These are phyloP conservation scores for Phycomyces blakesleeanus DNA, from an alignment of 192 early-diverging fungal species.

Conservation along the genomic window DNA sequence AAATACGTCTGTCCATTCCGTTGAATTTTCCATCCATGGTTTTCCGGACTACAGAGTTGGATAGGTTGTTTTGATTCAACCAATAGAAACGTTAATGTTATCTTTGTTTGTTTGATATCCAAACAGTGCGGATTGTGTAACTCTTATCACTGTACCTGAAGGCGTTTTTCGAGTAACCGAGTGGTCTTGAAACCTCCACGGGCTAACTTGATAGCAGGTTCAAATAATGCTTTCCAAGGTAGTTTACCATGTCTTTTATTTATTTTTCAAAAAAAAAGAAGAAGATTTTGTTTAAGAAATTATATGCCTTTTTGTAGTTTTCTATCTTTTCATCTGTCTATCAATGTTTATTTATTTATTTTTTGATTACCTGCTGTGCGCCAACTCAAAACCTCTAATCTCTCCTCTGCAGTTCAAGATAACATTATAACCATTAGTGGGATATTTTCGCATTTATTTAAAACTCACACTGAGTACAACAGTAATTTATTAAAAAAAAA, in stretches of 20 bases:
- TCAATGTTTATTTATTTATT: neutral
- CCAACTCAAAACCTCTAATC: constrained; percentile 77
- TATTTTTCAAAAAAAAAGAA: neutral
- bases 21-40: constrained; percentile 36
- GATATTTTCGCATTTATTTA: constrained; percentile 15
- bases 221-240: constrained; percentile 77
- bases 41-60: constrained; percentile 8
- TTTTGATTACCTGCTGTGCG: constrained; percentile 56
- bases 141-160: constrained; percentile 24
- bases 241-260: constrained; percentile 66
- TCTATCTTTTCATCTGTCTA: constrained; percentile 6
- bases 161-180: constrained; percentile 6
- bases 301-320: no score
- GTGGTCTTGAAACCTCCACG: constrained; percentile 62
- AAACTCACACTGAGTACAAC: neutral
- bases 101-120: neutral
- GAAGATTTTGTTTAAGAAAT: no score
- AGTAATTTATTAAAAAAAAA: neutral
- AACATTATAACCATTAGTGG: neutral
- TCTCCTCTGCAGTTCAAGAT: constrained; percentile 59
- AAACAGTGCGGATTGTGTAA: constrained; percentile 13
- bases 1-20: constrained; percentile 54
- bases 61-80: neutral
- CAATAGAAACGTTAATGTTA: neutral
- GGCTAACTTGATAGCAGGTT: constrained; percentile 69